Evolutionary conservation across 495 filamentous ascomycete genomes (phyloP), one percentile per base, ranked within the genome.

Genomic region (Talaromyces stipitatus): DNA sequence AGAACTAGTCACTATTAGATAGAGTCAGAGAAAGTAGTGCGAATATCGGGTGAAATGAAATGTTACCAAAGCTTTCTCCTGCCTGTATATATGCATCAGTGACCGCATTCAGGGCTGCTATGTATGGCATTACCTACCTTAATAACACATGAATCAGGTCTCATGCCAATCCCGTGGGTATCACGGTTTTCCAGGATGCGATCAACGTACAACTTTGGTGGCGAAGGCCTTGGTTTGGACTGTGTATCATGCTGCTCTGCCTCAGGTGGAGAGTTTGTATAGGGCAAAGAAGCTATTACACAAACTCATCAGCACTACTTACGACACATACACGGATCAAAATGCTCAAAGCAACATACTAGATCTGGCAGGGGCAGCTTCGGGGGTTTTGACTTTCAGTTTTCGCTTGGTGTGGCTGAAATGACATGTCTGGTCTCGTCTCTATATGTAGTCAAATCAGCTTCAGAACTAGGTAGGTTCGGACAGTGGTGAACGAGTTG

Each of bases 391-490:
- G 22, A 52, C 27, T 43, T 38, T 58, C 32, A 58, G 12, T 53
- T 58, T 58, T 7, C 56, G 43, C 32, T 58, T 65, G 29, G 58
- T 62, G 24, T 61, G 56, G 57, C 65, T 67, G 54, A 65, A 67
- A 45, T 65, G 63, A 28, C 65, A 67, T 43, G 58, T 46, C 11
- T 33, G 47, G 22, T 61, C 58, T 14, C 65, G 65, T 28, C 56
- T 58, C 65, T 67, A 28, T 36, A 47, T n/a, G n/a, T n/a, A 20
- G 55, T 38, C 51, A 55, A 24, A 50, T n/a, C 36, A 45, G 22
- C 29, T 2, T 10, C 36, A 41, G n/a, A 18, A 41, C 5, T 8
- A 8, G 36, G 18, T 9, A 41, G 18, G 3, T 16, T 18, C 16
- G 4, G 6, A 20, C 1, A 18, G 16, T 16, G 4, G 36, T 10